phyloP scores from a whole-genome alignment of 2,329 filamentous ascomycete species.

The Pseudocercospora cruenta region DNA sequence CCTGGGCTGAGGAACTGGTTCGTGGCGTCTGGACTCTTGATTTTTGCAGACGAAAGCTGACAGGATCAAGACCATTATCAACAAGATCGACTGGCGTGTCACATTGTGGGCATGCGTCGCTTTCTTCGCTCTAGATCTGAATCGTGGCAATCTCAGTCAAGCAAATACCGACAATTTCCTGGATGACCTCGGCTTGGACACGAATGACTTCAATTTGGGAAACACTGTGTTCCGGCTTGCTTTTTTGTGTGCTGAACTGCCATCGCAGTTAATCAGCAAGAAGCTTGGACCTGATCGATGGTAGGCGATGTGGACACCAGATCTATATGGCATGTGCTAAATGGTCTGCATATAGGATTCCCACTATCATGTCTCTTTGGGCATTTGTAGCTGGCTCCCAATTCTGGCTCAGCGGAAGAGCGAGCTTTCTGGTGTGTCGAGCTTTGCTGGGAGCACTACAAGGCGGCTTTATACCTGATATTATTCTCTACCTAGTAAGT shows the following conservation, averaged over 20 bases:
- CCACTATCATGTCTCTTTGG: conserved; percentile 40
- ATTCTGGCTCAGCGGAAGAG: conserved; percentile 31
- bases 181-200: conserved; percentile 19
- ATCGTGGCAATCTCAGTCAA: conserved; percentile 29
- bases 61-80: too few species aligned
- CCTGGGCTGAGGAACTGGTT: too few species aligned
- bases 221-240: conserved; percentile 28
- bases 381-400: conserved; percentile 42
- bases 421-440: conserved; percentile 41
- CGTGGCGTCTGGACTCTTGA: too few species aligned
- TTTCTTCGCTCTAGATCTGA: conserved; percentile 31
- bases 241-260: conserved; percentile 43
- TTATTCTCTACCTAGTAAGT: conserved; percentile 4
- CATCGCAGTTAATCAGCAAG: conserved; percentile 51
- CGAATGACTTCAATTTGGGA: conserved; percentile 27
- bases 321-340: too few species aligned
- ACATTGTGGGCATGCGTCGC: too few species aligned
- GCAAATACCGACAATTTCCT: conserved; percentile 30
- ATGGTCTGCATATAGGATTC: too few species aligned
- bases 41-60: too few species aligned
- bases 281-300: conserved; percentile 49
- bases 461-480: conserved; percentile 51
- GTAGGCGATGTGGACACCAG: conserved; percentile 42
- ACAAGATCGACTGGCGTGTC: too few species aligned
- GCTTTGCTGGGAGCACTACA: conserved; percentile 45